phyloP scores from a whole-genome alignment of 2,329 filamentous ascomycete genomes.

The Gnomoniopsis sp. region DNA sequence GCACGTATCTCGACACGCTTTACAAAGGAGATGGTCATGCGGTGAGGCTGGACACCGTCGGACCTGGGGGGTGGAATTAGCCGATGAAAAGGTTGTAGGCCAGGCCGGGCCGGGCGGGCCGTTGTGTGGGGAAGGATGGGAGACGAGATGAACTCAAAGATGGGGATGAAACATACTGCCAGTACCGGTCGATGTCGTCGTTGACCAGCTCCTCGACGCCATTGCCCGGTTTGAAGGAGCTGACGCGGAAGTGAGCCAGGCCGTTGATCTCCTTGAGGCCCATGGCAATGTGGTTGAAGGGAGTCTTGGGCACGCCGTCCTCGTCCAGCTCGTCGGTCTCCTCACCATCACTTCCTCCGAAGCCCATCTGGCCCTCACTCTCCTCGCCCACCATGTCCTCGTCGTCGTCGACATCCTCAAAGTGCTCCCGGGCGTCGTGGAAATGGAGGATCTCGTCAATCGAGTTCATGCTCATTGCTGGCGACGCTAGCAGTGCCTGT shows the following conservation, averaged over 20 bases:
- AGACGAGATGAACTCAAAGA: too few relatives aligned
- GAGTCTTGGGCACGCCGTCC: conserved; percentile 1
- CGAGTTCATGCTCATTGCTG: neutral
- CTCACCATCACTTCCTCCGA: conserved; percentile 1
- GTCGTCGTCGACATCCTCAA: conserved; percentile 19
- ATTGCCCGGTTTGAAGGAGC: conserved; percentile 76
- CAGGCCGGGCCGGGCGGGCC: too few relatives aligned
- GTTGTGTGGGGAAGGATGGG: too few relatives aligned
- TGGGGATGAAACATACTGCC: conserved; percentile 79
- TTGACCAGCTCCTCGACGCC: conserved; percentile 73
- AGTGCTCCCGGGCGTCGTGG: conserved; percentile 21
- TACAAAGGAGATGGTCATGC: conserved; percentile 77
- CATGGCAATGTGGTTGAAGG: conserved; percentile 50
- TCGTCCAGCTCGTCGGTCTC: conserved; percentile 14
- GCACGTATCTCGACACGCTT: conserved; percentile 76
- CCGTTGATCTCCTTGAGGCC: conserved; percentile 81
- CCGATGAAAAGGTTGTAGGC: too few relatives aligned
- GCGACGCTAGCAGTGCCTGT: too few relatives aligned
- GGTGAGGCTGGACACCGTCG: conserved; percentile 79
- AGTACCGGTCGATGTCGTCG: conserved; percentile 70
- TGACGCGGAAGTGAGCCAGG: conserved; percentile 78
- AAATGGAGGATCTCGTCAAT: conserved; percentile 18
- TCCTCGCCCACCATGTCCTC: conserved; percentile 7
- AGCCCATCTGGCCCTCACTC: neutral
- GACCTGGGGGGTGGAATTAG: conserved; percentile 47